Base-by-base conservation (phyloP, 495 filamentous ascomycete species). In the Staphylotrichum longicolle region DNA sequence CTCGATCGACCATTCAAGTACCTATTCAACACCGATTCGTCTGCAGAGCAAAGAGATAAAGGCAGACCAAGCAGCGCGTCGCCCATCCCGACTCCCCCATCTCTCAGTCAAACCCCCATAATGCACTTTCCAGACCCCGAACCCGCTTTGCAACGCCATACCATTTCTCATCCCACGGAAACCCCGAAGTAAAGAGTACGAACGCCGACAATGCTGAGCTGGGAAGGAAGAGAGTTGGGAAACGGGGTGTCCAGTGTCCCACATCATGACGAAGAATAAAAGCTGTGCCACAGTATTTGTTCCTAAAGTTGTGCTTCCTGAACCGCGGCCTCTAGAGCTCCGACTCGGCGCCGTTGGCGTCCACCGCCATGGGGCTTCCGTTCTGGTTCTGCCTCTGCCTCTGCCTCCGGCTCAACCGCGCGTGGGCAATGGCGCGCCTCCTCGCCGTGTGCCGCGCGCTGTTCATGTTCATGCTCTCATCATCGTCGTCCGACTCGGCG, bases 351-450 rank as follows among this genome's bases (percentile, higher is more conserved):
- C 77, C 78, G 30, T 82, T 79, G 2, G 77, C 60, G 42, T 82
- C 81, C 33, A 82, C 55, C 11, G 72, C 70, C 80, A 83, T 84
- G 15, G 82, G 81, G 57, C 82, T 84, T 12, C 80, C 80, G 60
- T 76, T 79, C 47, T 69, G 67, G 49, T 57, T 68, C 57, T 65
- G 59, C 55, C 69, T 61, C 57, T 66, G 63, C 39, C 67, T 59
- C 20, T 67, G 50, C 54, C 62, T 54, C 20, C 20, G 20, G 20
- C 20, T 27, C 20, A 27, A 27, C 20, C 20, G 20, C 1, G 20
- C 20, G 20, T 27, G 20, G 20, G 20, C 20, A 27, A 27, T 27
- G 20, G 20, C 20, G 20, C 76, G 78, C 46, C 77, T 67, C 57
- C 73, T 72, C 20, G 71, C 63, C n/a, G 69, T 64, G 5, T 68